Evolutionary conservation across 345 rosid genomes (phyloP), one percentile per base, ranked within the genome.

Genomic region (Eucalyptus microcorys): DNA sequence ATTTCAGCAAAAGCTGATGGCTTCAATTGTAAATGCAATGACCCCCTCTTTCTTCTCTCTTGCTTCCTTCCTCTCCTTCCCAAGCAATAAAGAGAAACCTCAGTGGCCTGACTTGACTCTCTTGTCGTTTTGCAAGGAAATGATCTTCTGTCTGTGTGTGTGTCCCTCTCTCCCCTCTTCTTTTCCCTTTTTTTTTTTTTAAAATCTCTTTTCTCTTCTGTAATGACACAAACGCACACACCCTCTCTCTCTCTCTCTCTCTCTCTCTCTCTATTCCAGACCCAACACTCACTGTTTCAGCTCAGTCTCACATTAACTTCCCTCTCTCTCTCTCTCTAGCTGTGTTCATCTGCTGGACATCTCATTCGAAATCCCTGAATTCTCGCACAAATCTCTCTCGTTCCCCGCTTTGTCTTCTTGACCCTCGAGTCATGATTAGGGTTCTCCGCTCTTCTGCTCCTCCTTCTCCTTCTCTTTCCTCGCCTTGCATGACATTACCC

Each of bases 41-140:
- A 13, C 3, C 14, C 7, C 7, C 3, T 4, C 26, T 1, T 10
- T 10, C 57, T 4, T n/a, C 37, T 14, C 27, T 1, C 30, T n/a
- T n/a, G n/a, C n/a, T 8, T 21, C 59, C 59, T 55, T 55, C 57
- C 57, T 4, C 61, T 21, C 83, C 47, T 12, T 3, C 16, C 43
- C 87, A 64, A 89, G 87, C 79, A 88, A 91, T 90, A 88, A 42
- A 80, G 86, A 59, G 14, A 90, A 68, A 52, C 9, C 66, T 21
- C 30, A 34, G 40, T 52, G 87, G 66, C 45, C 61, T 42, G 61
- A 90, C 87, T 91, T 91, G 94, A 95, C 96, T 96, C 97, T 97
- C 95, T 87, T 88, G 94, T 96, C 96, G 98, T 97, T 40, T 76
- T 37, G 84, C 84, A 43, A 26, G 47, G 84, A 76, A 76, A 76